Percentiles rank a stretch among this genome's conserved stretches.
phyloP scores from a whole-genome alignment of 2,329 filamentous ascomycete genomes.

The Macrophomina pseudophaseolina region DNA sequence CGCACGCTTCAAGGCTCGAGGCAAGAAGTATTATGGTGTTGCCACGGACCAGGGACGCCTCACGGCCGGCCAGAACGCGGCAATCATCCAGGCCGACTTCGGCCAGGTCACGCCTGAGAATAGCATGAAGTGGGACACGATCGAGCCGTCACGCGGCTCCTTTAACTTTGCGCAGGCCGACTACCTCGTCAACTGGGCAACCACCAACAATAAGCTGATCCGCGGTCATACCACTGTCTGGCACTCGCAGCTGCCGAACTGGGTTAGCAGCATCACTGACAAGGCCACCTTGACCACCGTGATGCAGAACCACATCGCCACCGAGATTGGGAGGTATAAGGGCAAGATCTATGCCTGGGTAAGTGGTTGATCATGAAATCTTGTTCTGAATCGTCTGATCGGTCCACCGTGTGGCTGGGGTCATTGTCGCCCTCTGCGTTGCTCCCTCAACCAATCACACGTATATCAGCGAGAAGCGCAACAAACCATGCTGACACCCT shows the following conservation, averaged over 20 bases:
- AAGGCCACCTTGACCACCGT: conserved; percentile 58
- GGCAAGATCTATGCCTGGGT: conserved; percentile 65
- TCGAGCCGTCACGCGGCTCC: conserved; percentile 52
- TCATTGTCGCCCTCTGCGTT: too few species aligned
- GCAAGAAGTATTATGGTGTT: conserved; percentile 70
- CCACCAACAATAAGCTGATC: conserved; percentile 61
- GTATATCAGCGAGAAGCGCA: too few species aligned
- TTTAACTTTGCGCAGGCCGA: conserved; percentile 66
- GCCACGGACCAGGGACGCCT: conserved; percentile 62
- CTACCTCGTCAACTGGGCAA: conserved; percentile 64
- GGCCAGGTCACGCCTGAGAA: conserved; percentile 72
- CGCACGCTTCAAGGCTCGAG: conserved; percentile 62
- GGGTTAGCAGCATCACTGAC: conserved; percentile 64
- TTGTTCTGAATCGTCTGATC: too few species aligned
- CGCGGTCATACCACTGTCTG: conserved; percentile 72
- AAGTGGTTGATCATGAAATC: conserved; percentile 31
- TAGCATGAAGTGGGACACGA: conserved; percentile 70
- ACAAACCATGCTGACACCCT: conserved; percentile 31
- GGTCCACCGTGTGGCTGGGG: too few species aligned
- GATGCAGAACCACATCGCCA: conserved; percentile 65
- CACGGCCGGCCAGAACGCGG: conserved; percentile 55
- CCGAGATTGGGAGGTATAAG: conserved; percentile 63
- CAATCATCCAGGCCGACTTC: conserved; percentile 65
- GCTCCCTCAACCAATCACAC: too few species aligned
- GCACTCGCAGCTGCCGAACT: conserved; percentile 59